These are phyloP conservation scores for Phytophthora pseudosyringae DNA, from an alignment of 352 stramenopile species.

Conservation along the genomic window DNA sequence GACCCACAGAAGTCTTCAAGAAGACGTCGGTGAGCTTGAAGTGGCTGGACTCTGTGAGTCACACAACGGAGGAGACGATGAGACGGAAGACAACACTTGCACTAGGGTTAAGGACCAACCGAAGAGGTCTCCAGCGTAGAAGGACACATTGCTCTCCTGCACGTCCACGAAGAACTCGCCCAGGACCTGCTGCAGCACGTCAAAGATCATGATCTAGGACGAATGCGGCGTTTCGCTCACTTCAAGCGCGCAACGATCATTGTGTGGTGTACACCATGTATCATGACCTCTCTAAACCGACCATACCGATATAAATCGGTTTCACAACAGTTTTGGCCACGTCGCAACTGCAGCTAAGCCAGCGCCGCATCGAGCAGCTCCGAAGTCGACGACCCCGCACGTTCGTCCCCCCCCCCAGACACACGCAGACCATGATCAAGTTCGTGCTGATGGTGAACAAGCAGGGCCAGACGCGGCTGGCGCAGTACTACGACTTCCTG, in stretches of 20 bases:
- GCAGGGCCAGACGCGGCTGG: constrained; percentile 99
- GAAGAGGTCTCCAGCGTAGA: constrained; percentile 81
- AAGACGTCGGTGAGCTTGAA: constrained; percentile 70
- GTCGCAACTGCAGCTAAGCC: constrained; percentile 1
- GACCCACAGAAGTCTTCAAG: constrained; percentile 58
- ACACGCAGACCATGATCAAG: constrained; percentile 87
- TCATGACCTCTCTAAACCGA: not conserved
- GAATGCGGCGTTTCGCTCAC: constrained; percentile 12
- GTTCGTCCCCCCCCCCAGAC: constrained; percentile 2
- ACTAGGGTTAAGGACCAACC: constrained; percentile 32
- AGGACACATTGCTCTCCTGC: constrained; percentile 56
- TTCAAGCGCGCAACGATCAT: constrained; percentile 12
- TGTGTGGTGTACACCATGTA: not conserved
- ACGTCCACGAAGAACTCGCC: constrained; percentile 74
- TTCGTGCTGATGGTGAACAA: constrained; percentile 99
- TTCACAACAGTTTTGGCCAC: not conserved
- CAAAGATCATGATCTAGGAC: constrained; percentile 50
- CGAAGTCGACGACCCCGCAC: not conserved
- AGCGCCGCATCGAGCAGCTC: constrained; percentile 23
- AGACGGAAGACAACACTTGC: not conserved
- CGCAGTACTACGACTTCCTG: constrained; percentile 99
- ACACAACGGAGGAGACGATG: constrained; percentile 1
- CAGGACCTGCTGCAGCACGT: constrained; percentile 59
- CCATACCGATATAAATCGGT: not conserved
- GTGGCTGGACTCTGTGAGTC: constrained; percentile 62